Evolutionary conservation across 345 rosid genomes (phyloP), one percentile per base, ranked within the genome.

Genomic region (Acer negundo): DNA sequence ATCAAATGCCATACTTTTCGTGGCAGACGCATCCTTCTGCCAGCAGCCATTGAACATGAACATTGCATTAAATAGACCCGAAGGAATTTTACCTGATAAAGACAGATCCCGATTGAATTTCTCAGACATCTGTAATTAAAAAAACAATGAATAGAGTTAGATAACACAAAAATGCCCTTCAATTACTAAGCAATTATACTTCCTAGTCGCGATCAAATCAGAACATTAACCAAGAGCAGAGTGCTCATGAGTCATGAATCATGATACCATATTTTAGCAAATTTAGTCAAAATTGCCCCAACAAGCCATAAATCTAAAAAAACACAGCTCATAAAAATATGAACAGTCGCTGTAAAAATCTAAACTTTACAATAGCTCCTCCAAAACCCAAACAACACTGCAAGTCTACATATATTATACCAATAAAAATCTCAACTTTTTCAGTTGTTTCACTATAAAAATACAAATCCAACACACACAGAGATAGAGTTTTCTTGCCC

Each of bases 81-180:
- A 89, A 0, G 99, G 99, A 9, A 96, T 94, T 86, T 96, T 94
- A 68, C 99, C 95, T 0, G 90, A 79, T n/a, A 96, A 86, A 53
- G 85, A 82, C 75, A 92, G 73, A 20, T 88, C 97, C 79, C 86
- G 97, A 77, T 94, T 96, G 78, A 91, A 88, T 82, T 91, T 91
- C 94, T 92, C 98, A 42, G 99, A 94, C 99, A 96, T 96, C 98
- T 96, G 82, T 74, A 73, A 73, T 47, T n/a, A 19, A 69, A 74
- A 74, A 75, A 84, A 1, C 17, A 35, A 26, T 22, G 5, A 26
- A 71, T 9, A 40, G 40, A 53, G 44, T 46, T 22, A 70, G 13
- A 67, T 44, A 77, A 74, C 7, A 49, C 22, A 62, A 56, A 63
- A 10, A 56, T 19, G 26, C 17, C 22, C 53, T 40, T 24, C 58